These are phyloP conservation scores for Trametes cinnabarina DNA, from an alignment of 768 basidiomycete species.

Conservation along the genomic window DNA sequence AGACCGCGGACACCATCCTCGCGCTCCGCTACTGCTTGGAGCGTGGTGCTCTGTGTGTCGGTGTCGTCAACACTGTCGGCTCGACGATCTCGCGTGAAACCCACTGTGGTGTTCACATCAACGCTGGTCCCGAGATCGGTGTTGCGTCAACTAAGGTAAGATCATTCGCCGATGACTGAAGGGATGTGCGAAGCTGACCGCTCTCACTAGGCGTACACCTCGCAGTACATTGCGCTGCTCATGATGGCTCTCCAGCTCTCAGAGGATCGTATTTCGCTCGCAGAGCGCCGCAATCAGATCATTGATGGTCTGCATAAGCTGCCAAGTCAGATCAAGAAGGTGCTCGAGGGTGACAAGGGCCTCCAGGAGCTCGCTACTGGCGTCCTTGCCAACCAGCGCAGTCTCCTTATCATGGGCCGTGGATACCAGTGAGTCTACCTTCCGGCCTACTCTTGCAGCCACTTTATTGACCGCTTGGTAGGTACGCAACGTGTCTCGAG, in stretches of 20 bases:
- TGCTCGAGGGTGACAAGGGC: slow-evolving; percentile 73
- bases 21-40: slow-evolving; percentile 96
- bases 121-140: slow-evolving; percentile 98
- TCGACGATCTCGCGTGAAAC: slow-evolving; percentile 97
- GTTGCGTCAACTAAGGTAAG: slow-evolving; percentile 95
- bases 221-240: slow-evolving; percentile 95
- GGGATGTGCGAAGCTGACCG: background rate
- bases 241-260: slow-evolving; percentile 99
- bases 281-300: slow-evolving; percentile 86
- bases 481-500: slow-evolving; percentile 95
- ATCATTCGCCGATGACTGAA: too few relatives aligned
- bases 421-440: slow-evolving; percentile 79
- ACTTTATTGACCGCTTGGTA: slow-evolving; percentile 23
- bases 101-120: slow-evolving; percentile 99
- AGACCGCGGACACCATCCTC: slow-evolving; percentile 97
- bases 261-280: slow-evolving; percentile 94
- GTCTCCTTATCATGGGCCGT: slow-evolving; percentile 93
- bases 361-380: slow-evolving; percentile 84
- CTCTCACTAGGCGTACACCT: slow-evolving; percentile 80
- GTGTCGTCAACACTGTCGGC: slow-evolving; percentile 98
- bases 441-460: background rate
- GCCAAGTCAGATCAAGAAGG: slow-evolving; percentile 82
- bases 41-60: slow-evolving; percentile 92
- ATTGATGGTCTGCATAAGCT: slow-evolving; percentile 91
- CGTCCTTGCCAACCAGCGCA: slow-evolving; percentile 74